Conservation (phyloP, 75 land plant species). For the Pinus tabuliformis region DNA sequence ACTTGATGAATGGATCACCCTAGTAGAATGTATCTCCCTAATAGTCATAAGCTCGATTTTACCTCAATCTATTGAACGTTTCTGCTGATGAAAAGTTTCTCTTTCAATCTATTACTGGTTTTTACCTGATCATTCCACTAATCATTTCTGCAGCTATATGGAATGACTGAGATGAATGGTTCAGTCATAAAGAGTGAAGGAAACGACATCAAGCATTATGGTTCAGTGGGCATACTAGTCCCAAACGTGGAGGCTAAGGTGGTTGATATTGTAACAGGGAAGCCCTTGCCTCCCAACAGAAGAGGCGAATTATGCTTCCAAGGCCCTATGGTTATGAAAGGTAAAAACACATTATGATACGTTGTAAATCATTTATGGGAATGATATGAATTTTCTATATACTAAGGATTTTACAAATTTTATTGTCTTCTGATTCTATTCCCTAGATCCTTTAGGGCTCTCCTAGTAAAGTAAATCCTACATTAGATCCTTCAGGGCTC, state of each 20-base stretch:
- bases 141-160: slow-evolving; percentile 8
- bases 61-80: neutral
- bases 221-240: slow-evolving; percentile 41
- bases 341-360: slow-evolving; percentile 15
- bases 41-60: neutral
- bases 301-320: slow-evolving; percentile 63
- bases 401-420: too few species aligned
- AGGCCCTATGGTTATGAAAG: slow-evolving; percentile 58
- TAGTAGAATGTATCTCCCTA: too few species aligned
- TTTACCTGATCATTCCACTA: neutral
- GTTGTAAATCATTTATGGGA: too few species aligned
- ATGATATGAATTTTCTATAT: too few species aligned
- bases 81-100: neutral
- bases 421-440: too few species aligned
- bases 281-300: slow-evolving; percentile 28
- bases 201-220: slow-evolving; percentile 14
- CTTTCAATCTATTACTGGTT: neutral
- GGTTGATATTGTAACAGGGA: slow-evolving; percentile 39
- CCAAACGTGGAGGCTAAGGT: slow-evolving; percentile 49
- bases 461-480: neutral
- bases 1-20: too few species aligned
- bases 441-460: too few species aligned
- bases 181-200: neutral
- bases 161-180: slow-evolving; percentile 6
- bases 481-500: neutral